Conservation (phyloP, 805 yeast species). For the Candida lessepsii region DNA sequence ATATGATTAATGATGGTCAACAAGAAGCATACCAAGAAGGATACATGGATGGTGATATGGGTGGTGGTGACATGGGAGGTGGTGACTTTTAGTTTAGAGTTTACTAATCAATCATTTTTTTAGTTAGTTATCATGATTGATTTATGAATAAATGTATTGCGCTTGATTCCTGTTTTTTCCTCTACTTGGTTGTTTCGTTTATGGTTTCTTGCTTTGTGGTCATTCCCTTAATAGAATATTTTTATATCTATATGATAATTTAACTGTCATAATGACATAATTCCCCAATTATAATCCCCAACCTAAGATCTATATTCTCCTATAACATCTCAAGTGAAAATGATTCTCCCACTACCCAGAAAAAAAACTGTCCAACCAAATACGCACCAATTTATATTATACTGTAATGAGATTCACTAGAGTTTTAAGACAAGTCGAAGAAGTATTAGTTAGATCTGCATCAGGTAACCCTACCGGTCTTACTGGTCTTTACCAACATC, state of each 20-base stretch:
- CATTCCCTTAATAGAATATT: too few species aligned
- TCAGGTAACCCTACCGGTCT: constrained; percentile 77
- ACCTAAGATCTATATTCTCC: too few species aligned
- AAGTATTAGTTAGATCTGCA: constrained; percentile 57
- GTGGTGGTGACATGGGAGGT: constrained; percentile 34
- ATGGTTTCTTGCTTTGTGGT: too few species aligned
- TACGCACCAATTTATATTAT: constrained; percentile 8
- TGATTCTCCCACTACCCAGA: background rate
- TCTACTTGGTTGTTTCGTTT: too few species aligned
- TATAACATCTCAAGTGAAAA: background rate
- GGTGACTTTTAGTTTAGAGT: too few species aligned
- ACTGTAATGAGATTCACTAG: constrained; percentile 39
- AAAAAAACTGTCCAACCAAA: constrained; percentile 16
- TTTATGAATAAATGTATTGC: too few species aligned
- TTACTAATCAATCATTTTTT: too few species aligned
- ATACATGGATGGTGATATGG: constrained; percentile 33
- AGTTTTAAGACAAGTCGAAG: constrained; percentile 42
- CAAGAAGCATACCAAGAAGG: constrained; percentile 43
- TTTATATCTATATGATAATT: too few species aligned
- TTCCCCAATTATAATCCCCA: too few species aligned
- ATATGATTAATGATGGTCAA: constrained; percentile 39
- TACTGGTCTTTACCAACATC: constrained; percentile 76
- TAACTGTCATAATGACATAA: too few species aligned
- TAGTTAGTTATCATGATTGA: too few species aligned
- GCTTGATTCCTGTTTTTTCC: too few species aligned